A percentile compares a stretch with the other conserved stretches of the same genome.
Conservation (phyloP, 306 rosid genomes). For the Lagenaria siceraria region DNA sequence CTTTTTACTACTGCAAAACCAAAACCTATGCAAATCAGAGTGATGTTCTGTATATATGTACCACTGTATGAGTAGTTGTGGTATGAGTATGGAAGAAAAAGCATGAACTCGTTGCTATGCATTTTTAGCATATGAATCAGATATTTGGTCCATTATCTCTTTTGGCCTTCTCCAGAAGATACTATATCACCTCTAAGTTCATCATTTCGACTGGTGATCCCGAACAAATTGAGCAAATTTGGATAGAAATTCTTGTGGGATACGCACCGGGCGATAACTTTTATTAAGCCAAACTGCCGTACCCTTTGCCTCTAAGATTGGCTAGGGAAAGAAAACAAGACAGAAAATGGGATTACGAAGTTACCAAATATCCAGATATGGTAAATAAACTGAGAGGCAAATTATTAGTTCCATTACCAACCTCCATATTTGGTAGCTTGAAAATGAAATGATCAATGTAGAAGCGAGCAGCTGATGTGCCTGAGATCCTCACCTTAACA, state of each 20-base stretch:
- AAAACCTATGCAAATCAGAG: neutral
- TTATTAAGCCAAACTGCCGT: conserved; percentile 77
- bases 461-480: conserved; percentile 60
- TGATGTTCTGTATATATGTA: neutral
- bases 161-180: neutral
- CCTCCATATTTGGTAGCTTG: conserved; percentile 82
- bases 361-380: conserved; percentile 10
- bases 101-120: neutral
- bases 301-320: conserved; percentile 71
- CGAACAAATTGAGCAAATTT: conserved; percentile 39
- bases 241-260: conserved; percentile 58
- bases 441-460: conserved; percentile 56
- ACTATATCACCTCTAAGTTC: neutral
- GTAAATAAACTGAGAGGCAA: neutral
- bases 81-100: neutral
- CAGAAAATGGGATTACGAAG: neutral
- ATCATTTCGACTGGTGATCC: conserved; percentile 27
- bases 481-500: conserved; percentile 44
- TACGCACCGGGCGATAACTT: conserved; percentile 57
- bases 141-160: neutral
- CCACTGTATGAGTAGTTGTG: neutral
- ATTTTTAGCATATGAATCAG: neutral
- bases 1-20: neutral
- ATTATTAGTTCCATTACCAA: conserved; percentile 6
- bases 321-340: conserved; percentile 30